phyloP scores from a whole-genome alignment of 768 basidiomycete species.

The Lentinula sp. region DNA sequence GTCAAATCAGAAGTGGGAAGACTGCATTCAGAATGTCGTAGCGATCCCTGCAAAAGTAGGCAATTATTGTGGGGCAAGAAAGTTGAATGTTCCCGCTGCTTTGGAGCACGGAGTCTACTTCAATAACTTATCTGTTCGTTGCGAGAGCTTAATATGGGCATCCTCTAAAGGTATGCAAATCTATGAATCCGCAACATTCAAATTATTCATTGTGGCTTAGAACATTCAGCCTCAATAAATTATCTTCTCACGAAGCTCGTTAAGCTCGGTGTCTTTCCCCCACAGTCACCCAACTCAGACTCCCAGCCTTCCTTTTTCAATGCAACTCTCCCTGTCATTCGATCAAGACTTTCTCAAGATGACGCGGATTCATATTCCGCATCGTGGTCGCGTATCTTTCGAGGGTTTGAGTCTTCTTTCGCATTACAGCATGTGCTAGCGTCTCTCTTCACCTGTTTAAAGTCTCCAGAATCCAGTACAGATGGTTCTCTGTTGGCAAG shows the following conservation, averaged over 20 bases:
- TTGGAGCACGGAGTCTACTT: slow-evolving; percentile 58
- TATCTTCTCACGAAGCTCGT: slow-evolving; percentile 64
- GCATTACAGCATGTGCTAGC: slow-evolving; percentile 51
- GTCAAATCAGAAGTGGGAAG: slow-evolving; percentile 59
- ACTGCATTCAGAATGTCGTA: slow-evolving; percentile 59
- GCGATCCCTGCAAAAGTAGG: slow-evolving; percentile 74
- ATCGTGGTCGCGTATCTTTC: slow-evolving; percentile 44
- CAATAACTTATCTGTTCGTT: slow-evolving; percentile 43
- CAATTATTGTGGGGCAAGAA: slow-evolving; percentile 50
- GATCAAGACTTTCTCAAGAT: slow-evolving; percentile 25
- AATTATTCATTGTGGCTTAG: slow-evolving; percentile 20
- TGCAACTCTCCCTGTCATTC: slow-evolving; percentile 42
- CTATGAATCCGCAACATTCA: background rate
- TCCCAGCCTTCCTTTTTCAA: slow-evolving; percentile 72
- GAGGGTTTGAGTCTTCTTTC: slow-evolving; percentile 41
- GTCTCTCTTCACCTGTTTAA: slow-evolving; percentile 52
- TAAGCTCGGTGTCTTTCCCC: slow-evolving; percentile 61
- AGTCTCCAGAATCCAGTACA: slow-evolving; percentile 20
- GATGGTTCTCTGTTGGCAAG: slow-evolving; percentile 27
- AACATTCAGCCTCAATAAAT: slow-evolving; percentile 34
- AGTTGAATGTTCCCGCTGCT: slow-evolving; percentile 31
- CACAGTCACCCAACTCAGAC: slow-evolving; percentile 38
- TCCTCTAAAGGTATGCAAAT: slow-evolving; percentile 34
- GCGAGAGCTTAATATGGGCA: slow-evolving; percentile 40
- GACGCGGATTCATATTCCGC: slow-evolving; percentile 31